Percentiles rank a stretch among this genome's conserved stretches.
These are phyloP conservation scores for Ogataea methanolica DNA, from an alignment of 805 yeast genomes.

Conservation along the genomic window DNA sequence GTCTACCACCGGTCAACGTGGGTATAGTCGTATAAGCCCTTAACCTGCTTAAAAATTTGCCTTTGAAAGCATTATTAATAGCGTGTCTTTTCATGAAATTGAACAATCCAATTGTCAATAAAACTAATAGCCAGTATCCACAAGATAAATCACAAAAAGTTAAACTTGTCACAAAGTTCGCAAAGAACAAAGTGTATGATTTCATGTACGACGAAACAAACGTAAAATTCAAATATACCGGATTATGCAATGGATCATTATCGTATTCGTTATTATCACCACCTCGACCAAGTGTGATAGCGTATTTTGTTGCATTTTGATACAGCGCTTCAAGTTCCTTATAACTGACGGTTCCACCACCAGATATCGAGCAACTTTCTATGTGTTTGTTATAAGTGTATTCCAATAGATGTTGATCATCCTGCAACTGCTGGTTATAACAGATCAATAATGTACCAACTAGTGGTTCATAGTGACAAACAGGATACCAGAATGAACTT, in stretches of 20 bases:
- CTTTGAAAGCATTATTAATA: constrained; percentile 6
- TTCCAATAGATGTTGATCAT: neutral
- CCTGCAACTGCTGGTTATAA: constrained; percentile 12
- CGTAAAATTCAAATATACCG: constrained; percentile 10
- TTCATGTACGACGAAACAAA: constrained; percentile 4
- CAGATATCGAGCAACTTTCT: constrained; percentile 10
- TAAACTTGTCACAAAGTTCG: constrained; percentile 13
- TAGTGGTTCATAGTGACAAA: constrained; percentile 24
- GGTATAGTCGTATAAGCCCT: constrained; percentile 21
- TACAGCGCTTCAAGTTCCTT: constrained; percentile 1
- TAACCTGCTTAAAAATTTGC: constrained; percentile 7
- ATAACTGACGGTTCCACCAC: constrained; percentile 5
- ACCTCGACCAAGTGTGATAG: neutral
- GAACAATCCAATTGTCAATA: constrained; percentile 13
- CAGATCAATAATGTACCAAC: constrained; percentile 23
- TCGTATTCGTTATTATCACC: neutral
- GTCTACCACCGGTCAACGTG: constrained; percentile 12
- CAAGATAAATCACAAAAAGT: constrained; percentile 13
- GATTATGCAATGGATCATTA: constrained; percentile 8
- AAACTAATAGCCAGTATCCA: constrained; percentile 19
- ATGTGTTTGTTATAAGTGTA: constrained; percentile 7
- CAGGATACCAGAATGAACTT: constrained; percentile 18
- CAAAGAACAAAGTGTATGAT: constrained; percentile 19
- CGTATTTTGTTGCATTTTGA: constrained; percentile 13
- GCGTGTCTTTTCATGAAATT: constrained; percentile 11